Evolutionary conservation across 129 eudicot genomes (phyloP), one percentile per base, ranked within the genome.

Genomic region (Arctium minus): DNA sequence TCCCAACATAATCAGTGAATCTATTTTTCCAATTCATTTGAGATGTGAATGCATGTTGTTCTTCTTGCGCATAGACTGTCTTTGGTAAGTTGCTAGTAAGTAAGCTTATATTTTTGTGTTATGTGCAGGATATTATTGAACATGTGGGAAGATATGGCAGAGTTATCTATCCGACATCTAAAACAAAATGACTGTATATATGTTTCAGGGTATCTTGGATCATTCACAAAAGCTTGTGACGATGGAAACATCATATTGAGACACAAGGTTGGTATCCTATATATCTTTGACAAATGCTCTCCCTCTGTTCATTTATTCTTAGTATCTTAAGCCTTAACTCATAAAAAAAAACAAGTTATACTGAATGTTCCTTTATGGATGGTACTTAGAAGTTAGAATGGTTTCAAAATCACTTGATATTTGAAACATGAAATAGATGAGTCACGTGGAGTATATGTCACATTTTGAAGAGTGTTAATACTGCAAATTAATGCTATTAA

Each of bases 61-160:
- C 33, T 46, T 75, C 48, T 68, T 74, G 44, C 4, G 1, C 33
- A 22, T 12, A 46, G 31, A 9, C 37, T 74, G 48, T n/a, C 35
- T 77, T 79, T 30, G 53, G 30, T 8, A 31, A 53, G n/a, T 82
- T 38, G 56, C 10, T 60, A 33, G 75, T 75, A 68, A 32, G 74
- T 32, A 83, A 74, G 62, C 68, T 79, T 80, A 67, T 32, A 6
- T 27, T 76, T 42, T 56, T 74, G 36, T n/a, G 68, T 83, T 67
- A 3, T 82, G 30, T 56, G 84, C 94, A 95, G 98, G 81, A 81
- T 95, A 80, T 7, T 67, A 2, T 79, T 95, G 85, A 32, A 84
- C 65, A 91, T 95, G 91, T 83, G 94, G 97, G 86, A 67, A 35
- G 88, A 89, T 81, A 86, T 95, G 83, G 98, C 97, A 8, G 87